Evolutionary conservation across 345 rosid genomes (phyloP).

Genomic region (Syzygium aqueum): DNA sequence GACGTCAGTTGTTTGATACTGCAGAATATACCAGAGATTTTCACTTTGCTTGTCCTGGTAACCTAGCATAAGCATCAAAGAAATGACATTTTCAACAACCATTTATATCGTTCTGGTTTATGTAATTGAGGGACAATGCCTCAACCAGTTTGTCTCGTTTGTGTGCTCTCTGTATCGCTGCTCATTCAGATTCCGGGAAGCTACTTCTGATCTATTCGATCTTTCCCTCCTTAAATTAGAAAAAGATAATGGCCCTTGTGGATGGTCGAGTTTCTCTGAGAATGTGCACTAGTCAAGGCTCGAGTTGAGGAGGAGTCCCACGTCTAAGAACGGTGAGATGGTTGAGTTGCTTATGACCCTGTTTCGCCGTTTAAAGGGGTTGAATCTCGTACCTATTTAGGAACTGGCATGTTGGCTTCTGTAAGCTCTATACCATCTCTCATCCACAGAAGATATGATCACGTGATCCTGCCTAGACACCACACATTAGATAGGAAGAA

Average conservation of each 20-base stretch:
- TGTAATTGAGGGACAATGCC: background rate
- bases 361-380: background rate
- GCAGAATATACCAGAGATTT: background rate
- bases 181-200: background rate
- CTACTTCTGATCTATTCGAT: background rate
- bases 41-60: background rate
- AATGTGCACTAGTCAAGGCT: background rate
- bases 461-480: background rate
- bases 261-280: background rate
- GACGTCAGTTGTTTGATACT: background rate
- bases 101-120: background rate
- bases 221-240: background rate
- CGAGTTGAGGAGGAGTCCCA: background rate
- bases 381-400: background rate
- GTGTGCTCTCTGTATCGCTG: background rate
- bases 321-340: background rate
- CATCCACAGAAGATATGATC: background rate
- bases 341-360: background rate
- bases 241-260: background rate
- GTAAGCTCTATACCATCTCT: background rate
- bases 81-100: background rate
- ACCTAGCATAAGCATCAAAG: background rate
- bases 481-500: background rate
- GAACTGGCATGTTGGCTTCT: background rate
- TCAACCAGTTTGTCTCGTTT: background rate